Evolutionary conservation across 352 stramenopile species (phyloP), one percentile per base, ranked within the genome.

Genomic region (Blastocystis sp.): DNA sequence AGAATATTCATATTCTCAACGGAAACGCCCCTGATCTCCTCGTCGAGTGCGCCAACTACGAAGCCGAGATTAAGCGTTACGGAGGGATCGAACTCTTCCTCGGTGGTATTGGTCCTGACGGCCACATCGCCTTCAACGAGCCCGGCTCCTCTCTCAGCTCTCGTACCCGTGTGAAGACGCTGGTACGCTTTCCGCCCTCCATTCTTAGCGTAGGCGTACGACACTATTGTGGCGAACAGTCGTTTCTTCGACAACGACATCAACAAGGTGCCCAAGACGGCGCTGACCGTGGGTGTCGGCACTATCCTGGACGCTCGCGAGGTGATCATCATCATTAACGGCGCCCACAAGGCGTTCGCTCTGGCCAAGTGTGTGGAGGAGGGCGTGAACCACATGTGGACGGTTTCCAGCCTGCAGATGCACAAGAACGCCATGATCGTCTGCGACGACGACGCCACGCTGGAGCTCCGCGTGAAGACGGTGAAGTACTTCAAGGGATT

Each of bases 41-140:
- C 60, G 90, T 89, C 24, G 93, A 96, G 68, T 96, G 93, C 84
- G 89, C 91, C 66, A 90, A 93, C 87, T 96, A 94, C 89, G 94
- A 96, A 89, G 90, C 77, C 42, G 93, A 95, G 89, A 95, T 97
- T 89, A 89, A 90, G n/a, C 76, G 88, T 3, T 90, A 91, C 28
- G 94, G 94, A 34, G 94, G 94, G 52, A 97, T 97, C 70, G 93
- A 96, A 90, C 92, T 97, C 19, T 97, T 96, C 89, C 89, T 97
- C 3, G 93, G 94, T n/a, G 94, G 94, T 64, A 96, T 97, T 87
- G 94, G 94, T 0, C 94, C 93, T n/a, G 94, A 96, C 89, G 94
- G 94, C 40, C 94, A 97, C 91, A 96, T 97, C 89, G 94, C 93
- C 14, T 97, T 97, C 92, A 97, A 97, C 87, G 93, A 97, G 89